Base-by-base conservation (phyloP, 2,329 filamentous ascomycete species). In the Cercospora sesami region DNA sequence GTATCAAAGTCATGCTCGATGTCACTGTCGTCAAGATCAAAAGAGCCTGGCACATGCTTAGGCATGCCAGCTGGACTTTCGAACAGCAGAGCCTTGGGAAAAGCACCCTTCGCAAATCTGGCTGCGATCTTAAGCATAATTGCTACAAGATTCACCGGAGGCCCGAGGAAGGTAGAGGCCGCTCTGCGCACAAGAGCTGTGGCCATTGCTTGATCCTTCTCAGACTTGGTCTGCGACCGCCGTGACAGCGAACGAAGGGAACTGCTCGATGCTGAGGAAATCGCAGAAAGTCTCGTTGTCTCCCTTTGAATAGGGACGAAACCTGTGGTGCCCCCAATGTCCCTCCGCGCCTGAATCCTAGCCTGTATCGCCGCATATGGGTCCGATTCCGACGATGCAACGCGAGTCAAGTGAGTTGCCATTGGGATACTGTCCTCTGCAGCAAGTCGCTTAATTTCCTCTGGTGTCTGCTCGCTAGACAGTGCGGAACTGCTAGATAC, bases 71-170 rank as follows among this genome's bases (percentile, higher is more conserved):
- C 73, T 36, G 65, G 77, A 63, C 66, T 77, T 69, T 73, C 73
- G 65, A 74, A 76, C 45, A 76, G 60, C 57, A 72, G 55, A 5
- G 68, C 68, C 26, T 62, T 64, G 2, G 73, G 73, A 26, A 79
- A 78, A 5, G 78, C 78, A 4, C 83, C 83, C 57, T 80, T 80
- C 1, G 89, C 86, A 69, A 97, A 92, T 69, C 87, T 89, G 0
- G 91, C 89, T 0, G 93, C 92, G 66, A 97, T 92, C 65, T 89
- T 88, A 4, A 97, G 85, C 84, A 97, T 93, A 48, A 96, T 83
- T 28, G 87, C 84, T 39, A 96, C 86, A 1, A 96, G 85, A 73
- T 94, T 88, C 36, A 90, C 87, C 0, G 94, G 93, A n/a, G 93
- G 93, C 0, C 91, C 89, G 14, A 97, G 81, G 4, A 96, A 85